Evolutionary conservation across 139 green algal genomes (phyloP).

Genomic region (Chlorella ohadii): DNA sequence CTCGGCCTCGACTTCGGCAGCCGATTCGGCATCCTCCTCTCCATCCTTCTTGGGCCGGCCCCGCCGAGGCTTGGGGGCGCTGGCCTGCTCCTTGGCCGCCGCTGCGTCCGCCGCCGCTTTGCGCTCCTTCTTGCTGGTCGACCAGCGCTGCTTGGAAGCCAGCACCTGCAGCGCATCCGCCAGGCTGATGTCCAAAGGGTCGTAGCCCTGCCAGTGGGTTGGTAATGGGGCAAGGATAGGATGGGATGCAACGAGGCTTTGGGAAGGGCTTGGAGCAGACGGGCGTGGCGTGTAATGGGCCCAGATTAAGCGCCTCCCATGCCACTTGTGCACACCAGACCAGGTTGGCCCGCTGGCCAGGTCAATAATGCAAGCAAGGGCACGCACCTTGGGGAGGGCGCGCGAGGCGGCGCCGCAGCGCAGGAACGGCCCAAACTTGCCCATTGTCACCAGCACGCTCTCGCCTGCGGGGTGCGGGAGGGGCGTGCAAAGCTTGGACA

Average conservation of each 20-base stretch:
- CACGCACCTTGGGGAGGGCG: conserved; percentile 33
- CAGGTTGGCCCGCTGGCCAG: too few species aligned
- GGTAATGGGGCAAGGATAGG: too few species aligned
- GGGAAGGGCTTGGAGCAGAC: too few species aligned
- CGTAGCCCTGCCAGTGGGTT: not conserved
- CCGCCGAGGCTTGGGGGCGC: not conserved
- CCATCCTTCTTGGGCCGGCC: not conserved
- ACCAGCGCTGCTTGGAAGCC: not conserved
- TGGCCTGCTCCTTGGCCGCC: not conserved
- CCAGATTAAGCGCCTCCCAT: too few species aligned
- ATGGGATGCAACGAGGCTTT: too few species aligned
- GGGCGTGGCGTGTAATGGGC: too few species aligned
- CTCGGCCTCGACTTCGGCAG: too few species aligned
- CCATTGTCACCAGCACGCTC: conserved; percentile 29
- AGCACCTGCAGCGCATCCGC: conserved; percentile 47
- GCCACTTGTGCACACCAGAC: too few species aligned
- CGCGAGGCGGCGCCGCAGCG: conserved; percentile 10
- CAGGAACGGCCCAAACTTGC: conserved; percentile 46
- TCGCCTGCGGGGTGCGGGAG: not conserved
- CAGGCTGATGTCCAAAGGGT: conserved; percentile 24
- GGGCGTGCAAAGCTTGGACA: not conserved
- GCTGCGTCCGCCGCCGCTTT: not conserved
- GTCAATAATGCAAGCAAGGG: too few species aligned
- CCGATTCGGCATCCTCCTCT: not conserved
- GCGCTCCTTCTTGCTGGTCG: not conserved